phyloP scores from a whole-genome alignment of 2,329 filamentous ascomycete genomes.

The Xylariaceae sp. region DNA sequence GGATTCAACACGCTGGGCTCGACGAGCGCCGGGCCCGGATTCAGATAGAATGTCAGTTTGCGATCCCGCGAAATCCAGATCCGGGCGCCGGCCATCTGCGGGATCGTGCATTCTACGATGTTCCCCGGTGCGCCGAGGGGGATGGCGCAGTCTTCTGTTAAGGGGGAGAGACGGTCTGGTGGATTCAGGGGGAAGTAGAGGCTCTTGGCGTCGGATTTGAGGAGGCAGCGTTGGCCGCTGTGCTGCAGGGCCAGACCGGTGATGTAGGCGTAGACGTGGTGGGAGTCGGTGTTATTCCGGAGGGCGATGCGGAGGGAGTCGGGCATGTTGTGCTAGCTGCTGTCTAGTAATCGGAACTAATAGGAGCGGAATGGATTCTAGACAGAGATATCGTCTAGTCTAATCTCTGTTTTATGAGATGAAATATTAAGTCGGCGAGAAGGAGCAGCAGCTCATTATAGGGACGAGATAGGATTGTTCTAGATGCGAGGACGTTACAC shows the following conservation, averaged over 20 bases:
- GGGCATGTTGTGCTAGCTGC: slow-evolving; percentile 32
- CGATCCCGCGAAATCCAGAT: slow-evolving; percentile 57
- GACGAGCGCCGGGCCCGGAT: slow-evolving; percentile 60
- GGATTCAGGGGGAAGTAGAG: slow-evolving; percentile 55
- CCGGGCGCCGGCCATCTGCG: slow-evolving; percentile 58
- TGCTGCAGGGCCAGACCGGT: slow-evolving; percentile 55
- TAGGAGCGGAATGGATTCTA: neutral
- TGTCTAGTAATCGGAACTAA: neutral
- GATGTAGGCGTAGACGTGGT: slow-evolving; percentile 58
- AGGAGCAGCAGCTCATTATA: neutral
- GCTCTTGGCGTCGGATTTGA: slow-evolving; percentile 43
- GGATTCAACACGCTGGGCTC: slow-evolving; percentile 63
- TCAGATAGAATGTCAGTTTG: slow-evolving; percentile 56
- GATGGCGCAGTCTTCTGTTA: slow-evolving; percentile 55
- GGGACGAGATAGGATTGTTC: neutral
- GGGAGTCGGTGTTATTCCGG: slow-evolving; percentile 50
- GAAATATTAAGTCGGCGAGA: neutral
- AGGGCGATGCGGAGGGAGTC: slow-evolving; percentile 48
- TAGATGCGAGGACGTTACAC: neutral
- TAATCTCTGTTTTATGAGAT: neutral
- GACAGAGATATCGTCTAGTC: neutral
- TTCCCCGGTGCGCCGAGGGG: slow-evolving; percentile 51
- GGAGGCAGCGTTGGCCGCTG: slow-evolving; percentile 34
- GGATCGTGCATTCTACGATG: slow-evolving; percentile 51
- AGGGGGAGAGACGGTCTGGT: slow-evolving; percentile 40